Evolutionary conservation across 768 basidiomycete genomes (phyloP).

Genomic region (Russula virescens): DNA sequence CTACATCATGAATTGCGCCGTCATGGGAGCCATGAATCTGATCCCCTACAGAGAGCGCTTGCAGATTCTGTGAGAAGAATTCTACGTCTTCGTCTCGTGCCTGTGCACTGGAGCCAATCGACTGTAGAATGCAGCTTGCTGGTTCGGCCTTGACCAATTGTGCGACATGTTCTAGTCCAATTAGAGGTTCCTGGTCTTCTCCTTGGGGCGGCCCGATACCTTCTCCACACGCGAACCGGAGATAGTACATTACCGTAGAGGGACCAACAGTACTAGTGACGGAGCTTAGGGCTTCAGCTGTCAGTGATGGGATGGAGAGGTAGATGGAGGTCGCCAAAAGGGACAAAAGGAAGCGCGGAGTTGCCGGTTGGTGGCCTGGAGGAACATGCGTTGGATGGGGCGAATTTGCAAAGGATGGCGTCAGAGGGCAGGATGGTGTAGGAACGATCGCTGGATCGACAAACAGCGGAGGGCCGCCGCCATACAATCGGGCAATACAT

Average conservation of each 20-base stretch:
- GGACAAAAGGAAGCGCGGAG: slow-evolving; percentile 77
- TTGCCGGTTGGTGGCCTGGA: slow-evolving; percentile 60
- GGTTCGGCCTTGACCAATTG: slow-evolving; percentile 38
- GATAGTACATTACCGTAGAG: slow-evolving; percentile 66
- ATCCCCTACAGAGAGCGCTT: slow-evolving; percentile 10
- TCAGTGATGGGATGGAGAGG: slow-evolving; percentile 72
- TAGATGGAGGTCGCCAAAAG: slow-evolving; percentile 84
- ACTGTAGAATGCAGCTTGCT: neutral
- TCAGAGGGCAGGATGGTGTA: slow-evolving; percentile 62
- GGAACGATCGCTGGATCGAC: slow-evolving; percentile 62
- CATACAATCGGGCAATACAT: slow-evolving; percentile 82
- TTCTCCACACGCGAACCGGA: slow-evolving; percentile 75
- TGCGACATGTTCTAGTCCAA: slow-evolving; percentile 66
- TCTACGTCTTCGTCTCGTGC: neutral
- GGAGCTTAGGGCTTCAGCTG: slow-evolving; percentile 65
- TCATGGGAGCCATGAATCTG: neutral
- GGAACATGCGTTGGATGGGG: slow-evolving; percentile 33
- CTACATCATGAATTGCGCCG: neutral
- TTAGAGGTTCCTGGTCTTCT: slow-evolving; percentile 52
- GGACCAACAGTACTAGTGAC: slow-evolving; percentile 76
- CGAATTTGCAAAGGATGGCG: slow-evolving; percentile 48
- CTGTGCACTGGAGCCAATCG: neutral
- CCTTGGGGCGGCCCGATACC: slow-evolving; percentile 43
- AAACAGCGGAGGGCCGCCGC: slow-evolving; percentile 72
- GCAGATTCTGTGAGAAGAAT: slow-evolving; percentile 6